A percentile compares a stretch with the other conserved stretches of the same genome.
These are phyloP conservation scores for Baorangia bicolor DNA, from an alignment of 768 basidiomycete genomes.

Conservation along the genomic window DNA sequence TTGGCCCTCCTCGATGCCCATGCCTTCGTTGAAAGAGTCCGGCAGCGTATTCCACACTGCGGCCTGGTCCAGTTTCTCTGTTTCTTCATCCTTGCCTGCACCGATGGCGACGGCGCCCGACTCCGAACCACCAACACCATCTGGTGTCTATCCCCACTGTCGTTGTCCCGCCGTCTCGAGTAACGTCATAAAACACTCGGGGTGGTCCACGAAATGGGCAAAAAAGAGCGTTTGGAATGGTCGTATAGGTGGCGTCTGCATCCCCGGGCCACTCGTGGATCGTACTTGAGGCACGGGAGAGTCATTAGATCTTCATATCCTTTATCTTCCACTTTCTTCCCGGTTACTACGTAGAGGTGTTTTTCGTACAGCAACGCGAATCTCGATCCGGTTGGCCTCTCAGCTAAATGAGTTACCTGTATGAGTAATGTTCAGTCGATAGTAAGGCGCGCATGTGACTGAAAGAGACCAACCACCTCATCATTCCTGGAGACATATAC, in stretches of 20 bases:
- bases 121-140: slow-evolving; percentile 28
- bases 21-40: slow-evolving; percentile 82
- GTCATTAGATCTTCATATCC: slow-evolving; percentile 21
- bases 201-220: slow-evolving; percentile 91
- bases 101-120: slow-evolving; percentile 8
- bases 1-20: slow-evolving; percentile 24
- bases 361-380: no score
- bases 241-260: slow-evolving; percentile 42
- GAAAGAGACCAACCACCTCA: no score
- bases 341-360: no score
- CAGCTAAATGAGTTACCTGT: no score
- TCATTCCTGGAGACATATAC: no score
- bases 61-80: slow-evolving; percentile 66
- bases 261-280: slow-evolving; percentile 6
- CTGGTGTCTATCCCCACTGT: slow-evolving; percentile 77
- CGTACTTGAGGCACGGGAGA: slow-evolving; percentile 5
- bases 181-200: slow-evolving; percentile 78
- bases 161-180: slow-evolving; percentile 81
- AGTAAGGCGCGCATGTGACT: no score
- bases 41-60: slow-evolving; percentile 95
- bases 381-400: no score
- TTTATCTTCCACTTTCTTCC: slow-evolving; percentile 19
- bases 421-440: no score
- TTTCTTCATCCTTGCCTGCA: slow-evolving; percentile 41
- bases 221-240: slow-evolving; percentile 89